Evolutionary conservation across 2,329 filamentous ascomycete species (phyloP), one percentile per base, ranked within the genome.

Genomic region (Colletotrichum caudatum): DNA sequence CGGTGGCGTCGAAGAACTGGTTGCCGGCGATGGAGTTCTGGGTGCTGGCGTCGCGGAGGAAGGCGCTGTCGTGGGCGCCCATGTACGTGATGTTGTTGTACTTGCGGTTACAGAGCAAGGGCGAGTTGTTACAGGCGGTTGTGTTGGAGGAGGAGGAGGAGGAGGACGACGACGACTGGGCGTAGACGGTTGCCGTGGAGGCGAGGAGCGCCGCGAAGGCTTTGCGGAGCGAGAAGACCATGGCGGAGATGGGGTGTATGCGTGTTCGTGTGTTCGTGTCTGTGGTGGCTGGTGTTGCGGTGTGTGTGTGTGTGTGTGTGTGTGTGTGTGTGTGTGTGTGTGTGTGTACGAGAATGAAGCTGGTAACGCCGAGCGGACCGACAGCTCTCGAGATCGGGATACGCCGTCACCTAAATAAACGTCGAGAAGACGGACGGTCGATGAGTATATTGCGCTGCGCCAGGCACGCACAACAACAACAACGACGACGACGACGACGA

Each of bases 61-160:
- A 95, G 14, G 92, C 86, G 72, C 89, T 90, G 81, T 94, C 88
- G 82, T 95, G 93, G 23, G 92, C 92, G 29, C 93, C 93, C 77
- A 95, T 88, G 79, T 95, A 88, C 3, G 93, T 95, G 76, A 96
- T 88, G 75, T 92, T 89, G 82, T 90, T 91, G 84, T 96, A 96
- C 23, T 88, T 82, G 74, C 89, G 89, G 73, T 82, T 84, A 84
- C 94, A 96, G 51, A 96, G 87, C 54, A 86, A 83, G 0, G 93
- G 92, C 0, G 92, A 94, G 84, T 95, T 95, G 83, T 96, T 96
- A 87, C 94, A 96, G 41, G 90, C 89, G 29, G 81, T 81, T 14
- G 80, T 71, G 74, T 83, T 72, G 75, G 79, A 65, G 67, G 79
- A 50, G 44, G 71, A 41, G 48, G 57, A 26, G 37, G 35, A 5